Percentiles rank a stretch among this genome's conserved stretches.
These are phyloP conservation scores for Phytophthora foliorum DNA, from an alignment of 352 stramenopile genomes.

Conservation along the genomic window DNA sequence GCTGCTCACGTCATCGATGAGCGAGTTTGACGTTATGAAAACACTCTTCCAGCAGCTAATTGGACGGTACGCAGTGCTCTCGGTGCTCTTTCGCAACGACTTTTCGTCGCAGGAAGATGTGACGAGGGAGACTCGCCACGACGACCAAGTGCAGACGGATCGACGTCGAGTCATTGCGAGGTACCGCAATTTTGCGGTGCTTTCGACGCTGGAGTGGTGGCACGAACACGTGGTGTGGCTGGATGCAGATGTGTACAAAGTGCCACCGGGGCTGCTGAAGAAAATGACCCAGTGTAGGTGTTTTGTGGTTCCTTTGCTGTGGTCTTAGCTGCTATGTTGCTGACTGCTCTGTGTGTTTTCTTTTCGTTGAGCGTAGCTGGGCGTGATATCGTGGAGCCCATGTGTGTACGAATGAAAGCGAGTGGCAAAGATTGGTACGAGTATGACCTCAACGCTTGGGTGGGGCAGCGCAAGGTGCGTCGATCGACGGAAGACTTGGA, in stretches of 20 bases:
- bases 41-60: constrained; percentile 19
- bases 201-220: constrained; percentile 44
- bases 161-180: constrained; percentile 48
- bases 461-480: constrained; percentile 27
- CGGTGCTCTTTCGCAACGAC: constrained; percentile 48
- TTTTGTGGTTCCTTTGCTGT: background rate
- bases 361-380: constrained; percentile 31
- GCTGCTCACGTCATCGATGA: constrained; percentile 43
- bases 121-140: constrained; percentile 38
- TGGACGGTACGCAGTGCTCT: constrained; percentile 24
- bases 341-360: constrained; percentile 6
- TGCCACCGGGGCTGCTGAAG: constrained; percentile 32
- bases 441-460: constrained; percentile 38
- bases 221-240: constrained; percentile 53
- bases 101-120: constrained; percentile 20
- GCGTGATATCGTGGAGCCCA: constrained; percentile 34
- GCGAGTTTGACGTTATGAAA: constrained; percentile 36
- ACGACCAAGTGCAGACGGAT: constrained; percentile 32
- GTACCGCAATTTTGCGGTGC: constrained; percentile 52
- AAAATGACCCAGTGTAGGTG: constrained; percentile 47
- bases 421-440: constrained; percentile 32
- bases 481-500: constrained; percentile 8
- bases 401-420: constrained; percentile 33
- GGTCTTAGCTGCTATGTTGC: background rate
- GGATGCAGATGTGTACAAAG: constrained; percentile 41